phyloP scores from a whole-genome alignment of 1,284 basidiomycete species.

The Pascua guehoae region DNA sequence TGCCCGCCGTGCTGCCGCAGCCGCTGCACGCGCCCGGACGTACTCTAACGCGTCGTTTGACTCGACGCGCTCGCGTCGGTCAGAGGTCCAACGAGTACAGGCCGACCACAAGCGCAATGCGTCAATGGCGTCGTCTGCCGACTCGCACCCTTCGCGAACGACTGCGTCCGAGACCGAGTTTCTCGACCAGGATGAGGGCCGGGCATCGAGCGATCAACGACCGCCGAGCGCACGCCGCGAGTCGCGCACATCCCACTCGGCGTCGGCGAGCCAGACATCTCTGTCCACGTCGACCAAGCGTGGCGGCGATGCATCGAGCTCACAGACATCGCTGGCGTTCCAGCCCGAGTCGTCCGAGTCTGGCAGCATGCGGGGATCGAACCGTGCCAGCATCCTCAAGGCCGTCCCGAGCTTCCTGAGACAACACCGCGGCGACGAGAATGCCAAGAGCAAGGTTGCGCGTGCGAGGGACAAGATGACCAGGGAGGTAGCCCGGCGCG shows the following conservation, averaged over 20 bases:
- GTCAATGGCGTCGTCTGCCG: constrained; percentile 6
- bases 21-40: constrained; percentile 3
- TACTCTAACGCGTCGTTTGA: constrained; percentile 8
- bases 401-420: constrained; percentile 32
- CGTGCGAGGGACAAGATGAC: constrained; percentile 1
- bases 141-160: constrained; percentile 5
- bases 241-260: constrained; percentile 16
- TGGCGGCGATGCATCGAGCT: constrained; percentile 27
- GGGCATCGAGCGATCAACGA: constrained; percentile 5
- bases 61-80: constrained; percentile 1
- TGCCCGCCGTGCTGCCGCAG: constrained; percentile 9
- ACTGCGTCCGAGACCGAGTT: constrained; percentile 42
- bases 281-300: constrained; percentile 16
- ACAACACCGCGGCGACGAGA: background rate
- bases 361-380: constrained; percentile 29
- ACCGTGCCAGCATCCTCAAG: constrained; percentile 38
- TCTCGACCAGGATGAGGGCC: constrained; percentile 26
- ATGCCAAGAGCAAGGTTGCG: constrained; percentile 1
- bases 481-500: background rate
- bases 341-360: constrained; percentile 29
- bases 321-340: constrained; percentile 36
- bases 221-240: constrained; percentile 1
- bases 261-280: constrained; percentile 24
- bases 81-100: background rate
- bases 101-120: constrained; percentile 7